These are phyloP conservation scores for Verticillium tricorpus DNA, from an alignment of 2,329 filamentous ascomycete species.

Conservation along the genomic window DNA sequence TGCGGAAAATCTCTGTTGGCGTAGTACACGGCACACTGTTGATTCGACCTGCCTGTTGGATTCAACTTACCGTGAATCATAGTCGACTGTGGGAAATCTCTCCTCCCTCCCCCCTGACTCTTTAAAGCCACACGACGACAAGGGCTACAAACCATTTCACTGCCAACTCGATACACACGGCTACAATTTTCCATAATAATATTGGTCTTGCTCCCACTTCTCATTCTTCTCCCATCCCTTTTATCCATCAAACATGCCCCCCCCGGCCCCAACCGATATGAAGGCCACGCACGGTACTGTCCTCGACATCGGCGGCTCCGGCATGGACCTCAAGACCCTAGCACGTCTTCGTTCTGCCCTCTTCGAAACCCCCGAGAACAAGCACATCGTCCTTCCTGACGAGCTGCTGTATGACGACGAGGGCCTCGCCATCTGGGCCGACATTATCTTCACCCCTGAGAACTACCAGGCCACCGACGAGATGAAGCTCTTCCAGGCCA, in stretches of 20 bases:
- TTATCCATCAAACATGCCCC: not conserved
- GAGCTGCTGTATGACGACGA: constrained; percentile 34
- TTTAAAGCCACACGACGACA: no score
- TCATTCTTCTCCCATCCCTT: no score
- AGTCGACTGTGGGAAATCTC: no score
- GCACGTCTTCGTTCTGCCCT: constrained; percentile 22
- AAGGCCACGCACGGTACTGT: constrained; percentile 24
- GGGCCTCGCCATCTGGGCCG: constrained; percentile 33
- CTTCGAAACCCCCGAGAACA: constrained; percentile 16
- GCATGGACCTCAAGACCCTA: constrained; percentile 22
- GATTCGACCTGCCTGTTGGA: no score
- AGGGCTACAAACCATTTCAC: no score
- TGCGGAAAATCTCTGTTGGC: no score
- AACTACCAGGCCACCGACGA: constrained; percentile 39
- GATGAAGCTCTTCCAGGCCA: constrained; percentile 27
- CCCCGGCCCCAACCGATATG: not conserved
- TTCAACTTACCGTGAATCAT: no score
- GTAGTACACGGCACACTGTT: no score
- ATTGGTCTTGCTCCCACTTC: no score
- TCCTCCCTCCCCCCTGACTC: no score
- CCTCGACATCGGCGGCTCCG: constrained; percentile 32
- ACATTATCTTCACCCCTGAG: constrained; percentile 32
- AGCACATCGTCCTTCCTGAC: constrained; percentile 29
- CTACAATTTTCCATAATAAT: no score
- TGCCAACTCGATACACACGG: no score